A percentile compares a stretch with the other conserved stretches of the same genome.
These are phyloP conservation scores for Zelopaecilomyces penicillatus DNA, from an alignment of 2,329 filamentous ascomycete genomes.

Conservation along the genomic window DNA sequence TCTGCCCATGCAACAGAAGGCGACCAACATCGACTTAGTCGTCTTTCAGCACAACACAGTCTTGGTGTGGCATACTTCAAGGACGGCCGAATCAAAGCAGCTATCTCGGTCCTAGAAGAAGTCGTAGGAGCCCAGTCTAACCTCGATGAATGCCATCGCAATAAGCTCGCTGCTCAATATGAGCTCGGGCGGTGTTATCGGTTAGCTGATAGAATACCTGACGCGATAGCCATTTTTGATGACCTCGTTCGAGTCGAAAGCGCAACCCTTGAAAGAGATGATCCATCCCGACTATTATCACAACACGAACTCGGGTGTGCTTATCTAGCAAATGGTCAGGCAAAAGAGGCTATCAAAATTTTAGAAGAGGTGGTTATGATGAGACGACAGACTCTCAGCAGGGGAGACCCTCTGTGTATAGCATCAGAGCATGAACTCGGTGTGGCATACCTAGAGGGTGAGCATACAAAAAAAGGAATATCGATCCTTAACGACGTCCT, in stretches of 20 bases:
- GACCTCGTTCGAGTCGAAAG: background rate
- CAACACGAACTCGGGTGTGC: constrained; percentile 5
- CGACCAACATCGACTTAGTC: background rate
- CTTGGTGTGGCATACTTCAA: constrained; percentile 4
- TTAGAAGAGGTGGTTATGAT: background rate
- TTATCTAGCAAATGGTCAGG: constrained; percentile 4
- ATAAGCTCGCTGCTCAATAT: no score
- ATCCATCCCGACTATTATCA: constrained; percentile 1
- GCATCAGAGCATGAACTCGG: constrained; percentile 1
- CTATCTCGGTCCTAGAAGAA: background rate
- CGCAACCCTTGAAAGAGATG: background rate
- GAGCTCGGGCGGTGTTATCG: no score
- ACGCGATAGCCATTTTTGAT: background rate
- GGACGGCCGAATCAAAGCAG: background rate
- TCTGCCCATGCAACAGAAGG: constrained; percentile 2
- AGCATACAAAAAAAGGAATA: constrained; percentile 1
- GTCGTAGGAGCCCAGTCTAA: background rate
- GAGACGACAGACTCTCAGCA: background rate
- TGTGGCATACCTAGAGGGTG: background rate
- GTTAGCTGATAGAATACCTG: background rate
- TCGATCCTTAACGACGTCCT: background rate
- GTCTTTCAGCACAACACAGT: background rate
- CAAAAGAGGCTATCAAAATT: constrained; percentile 1
- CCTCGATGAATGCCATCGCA: background rate
- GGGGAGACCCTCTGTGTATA: background rate